These are phyloP conservation scores for Cairneyella variabilis DNA, from an alignment of 495 filamentous ascomycete genomes.

Conservation along the genomic window DNA sequence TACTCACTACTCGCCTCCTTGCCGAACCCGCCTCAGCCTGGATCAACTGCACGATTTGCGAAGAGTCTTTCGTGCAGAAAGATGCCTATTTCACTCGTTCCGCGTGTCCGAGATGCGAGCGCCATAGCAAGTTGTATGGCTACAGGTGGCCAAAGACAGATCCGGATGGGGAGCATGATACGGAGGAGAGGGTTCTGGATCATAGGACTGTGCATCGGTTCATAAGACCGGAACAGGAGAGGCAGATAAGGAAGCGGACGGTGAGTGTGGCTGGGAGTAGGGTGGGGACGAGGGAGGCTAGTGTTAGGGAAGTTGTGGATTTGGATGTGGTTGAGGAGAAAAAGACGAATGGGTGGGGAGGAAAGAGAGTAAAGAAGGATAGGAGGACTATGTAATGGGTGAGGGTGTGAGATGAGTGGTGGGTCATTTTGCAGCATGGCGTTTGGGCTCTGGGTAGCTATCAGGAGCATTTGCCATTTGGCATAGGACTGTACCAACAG, in stretches of 20 bases:
- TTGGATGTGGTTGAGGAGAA: slow-evolving; percentile 18
- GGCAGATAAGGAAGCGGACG: slow-evolving; percentile 37
- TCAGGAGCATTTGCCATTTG: too few species aligned
- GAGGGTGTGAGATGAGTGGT: neutral
- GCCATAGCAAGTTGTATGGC: slow-evolving; percentile 93
- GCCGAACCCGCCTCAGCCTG: slow-evolving; percentile 71
- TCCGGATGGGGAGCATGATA: slow-evolving; percentile 63
- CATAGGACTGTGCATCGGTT: slow-evolving; percentile 71
- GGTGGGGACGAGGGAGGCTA: slow-evolving; percentile 33
- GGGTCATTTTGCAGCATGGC: neutral
- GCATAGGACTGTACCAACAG: too few species aligned
- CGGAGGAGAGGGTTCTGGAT: slow-evolving; percentile 71
- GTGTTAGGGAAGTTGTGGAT: slow-evolving; percentile 11
- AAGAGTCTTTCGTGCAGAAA: slow-evolving; percentile 73
- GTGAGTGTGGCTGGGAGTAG: slow-evolving; percentile 20
- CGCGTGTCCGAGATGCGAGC: slow-evolving; percentile 87
- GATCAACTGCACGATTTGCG: slow-evolving; percentile 84
- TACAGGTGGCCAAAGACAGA: slow-evolving; percentile 96
- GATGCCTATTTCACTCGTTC: slow-evolving; percentile 82
- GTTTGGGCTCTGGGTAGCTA: neutral
- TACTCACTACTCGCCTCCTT: slow-evolving; percentile 67
- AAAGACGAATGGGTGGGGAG: slow-evolving; percentile 8
- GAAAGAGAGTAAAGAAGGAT: slow-evolving; percentile 4
- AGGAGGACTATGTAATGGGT: slow-evolving; percentile 6
- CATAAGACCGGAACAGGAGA: slow-evolving; percentile 61